A percentile compares a stretch with the other conserved stretches of the same genome.
phyloP scores from a whole-genome alignment of 1,284 basidiomycete species.

The Malassezia pachydermatis region DNA sequence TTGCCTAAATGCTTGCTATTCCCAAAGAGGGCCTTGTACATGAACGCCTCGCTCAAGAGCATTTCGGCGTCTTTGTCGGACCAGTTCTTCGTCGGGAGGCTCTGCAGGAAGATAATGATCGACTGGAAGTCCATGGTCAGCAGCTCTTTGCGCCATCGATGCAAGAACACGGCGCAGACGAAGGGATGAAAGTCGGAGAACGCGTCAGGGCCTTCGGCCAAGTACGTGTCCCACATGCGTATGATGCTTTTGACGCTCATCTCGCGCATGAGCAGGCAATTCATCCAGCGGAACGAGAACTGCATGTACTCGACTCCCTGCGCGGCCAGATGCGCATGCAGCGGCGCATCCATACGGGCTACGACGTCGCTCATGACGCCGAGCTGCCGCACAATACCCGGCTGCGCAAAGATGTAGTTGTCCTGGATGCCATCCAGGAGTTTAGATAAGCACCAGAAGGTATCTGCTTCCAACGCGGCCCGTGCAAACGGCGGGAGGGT shows the following conservation, averaged over 20 bases:
- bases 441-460: constrained; percentile 46
- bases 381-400: constrained; percentile 44
- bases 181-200: constrained; percentile 46
- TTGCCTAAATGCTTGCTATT: constrained; percentile 39
- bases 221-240: constrained; percentile 47
- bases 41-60: constrained; percentile 87
- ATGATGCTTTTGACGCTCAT: constrained; percentile 47
- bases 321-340: constrained; percentile 39
- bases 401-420: constrained; percentile 47
- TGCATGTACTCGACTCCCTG: constrained; percentile 48
- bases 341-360: constrained; percentile 40
- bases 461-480: constrained; percentile 45
- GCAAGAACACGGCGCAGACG: constrained; percentile 44
- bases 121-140: constrained; percentile 54
- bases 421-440: constrained; percentile 47
- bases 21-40: constrained; percentile 51
- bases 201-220: constrained; percentile 45
- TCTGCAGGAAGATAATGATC: constrained; percentile 98
- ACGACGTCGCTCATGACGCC: constrained; percentile 38
- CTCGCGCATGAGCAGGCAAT: constrained; percentile 48
- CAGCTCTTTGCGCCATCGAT: constrained; percentile 40
- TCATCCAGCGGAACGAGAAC: constrained; percentile 48
- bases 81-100: constrained; percentile 88
- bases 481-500: constrained; percentile 31
- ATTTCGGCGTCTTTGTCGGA: constrained; percentile 89